Evolutionary conservation across 768 basidiomycete genomes (phyloP), one percentile per base, ranked within the genome.

Genomic region (Lactarius akahatsu): DNA sequence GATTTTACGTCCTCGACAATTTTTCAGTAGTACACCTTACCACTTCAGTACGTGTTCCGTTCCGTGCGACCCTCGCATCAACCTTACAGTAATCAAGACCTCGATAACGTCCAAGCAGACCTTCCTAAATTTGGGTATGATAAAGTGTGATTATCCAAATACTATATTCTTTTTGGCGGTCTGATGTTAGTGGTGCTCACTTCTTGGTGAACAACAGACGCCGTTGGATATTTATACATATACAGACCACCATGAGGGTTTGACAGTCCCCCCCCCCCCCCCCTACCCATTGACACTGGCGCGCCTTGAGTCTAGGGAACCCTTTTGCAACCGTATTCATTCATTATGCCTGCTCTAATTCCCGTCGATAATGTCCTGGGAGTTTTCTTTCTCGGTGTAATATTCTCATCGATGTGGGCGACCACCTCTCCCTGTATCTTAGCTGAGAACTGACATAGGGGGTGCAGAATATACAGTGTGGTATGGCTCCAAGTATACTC

Each of bases 341-440:
- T 36, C 26, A 26, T 38, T 26, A 56, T 63, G 62, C 41, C 20
- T 18, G 38, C 62, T n/a, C 41, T 57, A 23, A 55, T 62, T 30
- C 52, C 36, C 38, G 15, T 40, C 5, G 55, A 41, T 6, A 26
- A 47, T 47, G 16, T 57, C 30, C 11, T 63, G 20, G 62, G 62
- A 15, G 20, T 43, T 18, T 26, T 63, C 28, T 43, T 57, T 45
- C 3, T 63, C 4, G 62, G 62, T 23, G n/a, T 63, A 15, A n/a
- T 57, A 56, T 18, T 57, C 20, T 63, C 62, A 18, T 63, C 62
- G 3, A 57, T 63, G 61, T 62, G 28, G 34, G 34, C 28, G 34
- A 23, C 38, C 2, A 55, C 52, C 52, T 40, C n/a, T 55, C 34
- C 26, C 10, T 11, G n/a, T 32, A n/a, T 45, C 54, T 32, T 18